phyloP scores from a whole-genome alignment of 2,329 filamentous ascomycete species.

The Aspergillus tubingensis region DNA sequence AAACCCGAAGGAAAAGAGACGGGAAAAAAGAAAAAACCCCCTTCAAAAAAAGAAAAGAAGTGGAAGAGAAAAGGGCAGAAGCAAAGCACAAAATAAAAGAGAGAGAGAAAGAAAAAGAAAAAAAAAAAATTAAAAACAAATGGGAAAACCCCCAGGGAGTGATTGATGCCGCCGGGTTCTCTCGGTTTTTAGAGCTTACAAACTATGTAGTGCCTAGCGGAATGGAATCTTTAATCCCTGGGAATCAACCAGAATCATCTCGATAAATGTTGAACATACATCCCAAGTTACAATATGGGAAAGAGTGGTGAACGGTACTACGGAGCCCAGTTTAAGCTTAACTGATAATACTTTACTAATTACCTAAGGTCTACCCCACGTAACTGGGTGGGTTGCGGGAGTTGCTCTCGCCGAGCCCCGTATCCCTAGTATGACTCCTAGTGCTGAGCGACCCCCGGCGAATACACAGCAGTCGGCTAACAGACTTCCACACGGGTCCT shows the following conservation, averaged over 20 bases:
- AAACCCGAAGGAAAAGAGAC: not conserved
- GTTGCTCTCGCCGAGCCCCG: not conserved
- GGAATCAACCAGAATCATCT: not conserved
- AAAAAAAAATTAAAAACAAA: constrained; percentile 8
- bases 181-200: not conserved
- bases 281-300: too few species aligned
- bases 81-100: constrained; percentile 8
- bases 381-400: not conserved
- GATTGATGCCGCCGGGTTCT: constrained; percentile 8
- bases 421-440: not conserved
- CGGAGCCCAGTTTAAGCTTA: not conserved
- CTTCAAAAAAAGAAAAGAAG: not conserved
- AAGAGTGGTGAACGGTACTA: not conserved
- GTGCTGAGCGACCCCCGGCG: not conserved
- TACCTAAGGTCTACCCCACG: not conserved
- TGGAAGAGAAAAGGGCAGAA: constrained; percentile 13
- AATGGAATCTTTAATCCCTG: not conserved
- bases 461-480: not conserved
- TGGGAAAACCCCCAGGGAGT: constrained; percentile 6
- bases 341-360: not conserved
- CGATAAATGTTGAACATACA: not conserved
- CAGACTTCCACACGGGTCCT: not conserved
- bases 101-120: constrained; percentile 3
- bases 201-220: not conserved
- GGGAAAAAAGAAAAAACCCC: not conserved